phyloP scores from a whole-genome alignment of 2,329 filamentous ascomycete genomes.

The Fusarium secorum region DNA sequence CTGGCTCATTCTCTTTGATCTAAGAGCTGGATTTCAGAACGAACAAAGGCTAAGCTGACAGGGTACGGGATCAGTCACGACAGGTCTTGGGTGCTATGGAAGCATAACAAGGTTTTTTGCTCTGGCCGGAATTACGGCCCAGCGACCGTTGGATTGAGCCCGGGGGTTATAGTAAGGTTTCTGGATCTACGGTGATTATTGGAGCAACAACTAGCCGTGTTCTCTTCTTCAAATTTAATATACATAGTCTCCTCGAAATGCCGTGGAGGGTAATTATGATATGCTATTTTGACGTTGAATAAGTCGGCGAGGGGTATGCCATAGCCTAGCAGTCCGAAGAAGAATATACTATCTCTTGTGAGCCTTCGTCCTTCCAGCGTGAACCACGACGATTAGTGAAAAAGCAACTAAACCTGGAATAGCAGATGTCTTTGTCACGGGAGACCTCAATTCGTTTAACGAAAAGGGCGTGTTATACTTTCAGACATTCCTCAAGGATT shows the following conservation, averaged over 20 bases:
- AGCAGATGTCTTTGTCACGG: too few species aligned
- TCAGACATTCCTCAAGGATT: too few species aligned
- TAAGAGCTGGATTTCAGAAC: too few species aligned
- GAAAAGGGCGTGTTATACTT: too few species aligned
- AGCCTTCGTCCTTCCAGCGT: too few species aligned
- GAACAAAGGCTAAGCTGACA: fast-evolving
- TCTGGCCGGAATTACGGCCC: neutral
- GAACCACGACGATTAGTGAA: too few species aligned
- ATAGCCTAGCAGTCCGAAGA: fast-evolving
- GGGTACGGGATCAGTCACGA: neutral
- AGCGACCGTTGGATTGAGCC: too few species aligned
- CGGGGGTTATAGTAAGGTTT: fast-evolving
- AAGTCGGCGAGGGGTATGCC: fast-evolving
- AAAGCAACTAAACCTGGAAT: too few species aligned
- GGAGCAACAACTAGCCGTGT: neutral
- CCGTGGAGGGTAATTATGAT: fast-evolving
- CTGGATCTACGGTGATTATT: neutral
- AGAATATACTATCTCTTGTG: neutral
- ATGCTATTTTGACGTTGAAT: neutral
- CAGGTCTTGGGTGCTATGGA: neutral
- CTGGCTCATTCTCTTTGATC: too few species aligned
- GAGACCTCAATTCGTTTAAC: too few species aligned
- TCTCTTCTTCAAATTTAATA: neutral
- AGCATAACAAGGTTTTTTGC: neutral
- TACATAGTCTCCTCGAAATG: neutral